These are phyloP conservation scores for Podosphaera fusca DNA, from an alignment of 2,329 filamentous ascomycete species.

Conservation along the genomic window DNA sequence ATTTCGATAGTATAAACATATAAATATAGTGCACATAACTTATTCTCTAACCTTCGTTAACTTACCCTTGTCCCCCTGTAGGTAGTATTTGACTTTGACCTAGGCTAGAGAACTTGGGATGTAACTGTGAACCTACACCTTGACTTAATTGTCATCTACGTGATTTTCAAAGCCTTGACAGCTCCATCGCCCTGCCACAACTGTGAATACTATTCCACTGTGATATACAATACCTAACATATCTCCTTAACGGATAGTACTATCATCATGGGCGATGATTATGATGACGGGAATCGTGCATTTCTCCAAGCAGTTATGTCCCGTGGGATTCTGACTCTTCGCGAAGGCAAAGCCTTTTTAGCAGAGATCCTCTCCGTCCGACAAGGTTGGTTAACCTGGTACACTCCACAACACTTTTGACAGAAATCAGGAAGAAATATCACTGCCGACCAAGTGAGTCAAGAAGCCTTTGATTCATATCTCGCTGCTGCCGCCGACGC, in stretches of 20 bases:
- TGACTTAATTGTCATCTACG: too few relatives aligned
- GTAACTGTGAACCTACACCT: too few relatives aligned
- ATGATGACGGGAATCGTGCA: constrained; percentile 47
- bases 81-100: too few relatives aligned
- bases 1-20: too few relatives aligned
- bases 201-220: too few relatives aligned
- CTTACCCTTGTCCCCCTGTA: too few relatives aligned
- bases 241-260: neutral
- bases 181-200: too few relatives aligned
- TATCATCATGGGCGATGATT: constrained; percentile 3
- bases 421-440: constrained; percentile 21
- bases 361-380: constrained; percentile 45
- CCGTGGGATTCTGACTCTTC: constrained; percentile 51
- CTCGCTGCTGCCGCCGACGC: constrained; percentile 47
- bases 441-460: constrained; percentile 38
- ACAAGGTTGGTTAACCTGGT: constrained; percentile 7
- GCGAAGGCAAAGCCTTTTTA: constrained; percentile 49
- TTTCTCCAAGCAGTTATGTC: constrained; percentile 79
- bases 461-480: constrained; percentile 43
- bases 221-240: too few relatives aligned
- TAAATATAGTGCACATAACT: too few relatives aligned
- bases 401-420: neutral
- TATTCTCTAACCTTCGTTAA: too few relatives aligned
- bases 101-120: too few relatives aligned
- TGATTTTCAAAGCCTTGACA: too few relatives aligned